These are phyloP conservation scores for Akanthomyces muscarius DNA, from an alignment of 2,329 filamentous ascomycete genomes.

Conservation along the genomic window DNA sequence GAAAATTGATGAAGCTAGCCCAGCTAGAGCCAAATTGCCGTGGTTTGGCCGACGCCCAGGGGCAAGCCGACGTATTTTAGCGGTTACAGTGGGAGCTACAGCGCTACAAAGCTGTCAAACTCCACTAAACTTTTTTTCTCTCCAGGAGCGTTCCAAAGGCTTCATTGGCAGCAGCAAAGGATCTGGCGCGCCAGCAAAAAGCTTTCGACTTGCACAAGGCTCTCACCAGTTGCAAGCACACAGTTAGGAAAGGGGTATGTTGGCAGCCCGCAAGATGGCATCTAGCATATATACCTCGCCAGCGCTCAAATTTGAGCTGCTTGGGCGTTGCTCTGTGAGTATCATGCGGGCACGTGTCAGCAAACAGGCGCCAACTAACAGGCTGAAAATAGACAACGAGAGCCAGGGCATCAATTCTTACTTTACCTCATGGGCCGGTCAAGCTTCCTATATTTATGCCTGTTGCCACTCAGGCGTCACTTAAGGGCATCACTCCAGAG, in stretches of 20 bases:
- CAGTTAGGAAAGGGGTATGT: conserved; percentile 24
- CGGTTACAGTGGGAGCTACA: not conserved
- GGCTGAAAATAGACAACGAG: conserved; percentile 69
- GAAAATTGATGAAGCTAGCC: conserved; percentile 15
- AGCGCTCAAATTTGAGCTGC: conserved; percentile 73
- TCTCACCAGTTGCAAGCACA: conserved; percentile 11
- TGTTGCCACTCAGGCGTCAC: conserved; percentile 90
- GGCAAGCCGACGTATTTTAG: not conserved
- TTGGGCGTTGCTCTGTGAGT: conserved; percentile 75
- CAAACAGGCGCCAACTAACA: conserved; percentile 5
- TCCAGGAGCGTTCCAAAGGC: not conserved
- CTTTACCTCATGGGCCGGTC: conserved; percentile 87
- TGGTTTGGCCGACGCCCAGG: conserved; percentile 16
- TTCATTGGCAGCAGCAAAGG: conserved; percentile 3
- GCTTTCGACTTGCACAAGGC: conserved; percentile 1
- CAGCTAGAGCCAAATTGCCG: conserved; percentile 15
- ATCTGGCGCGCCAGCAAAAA: conserved; percentile 2
- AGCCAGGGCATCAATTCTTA: conserved; percentile 82
- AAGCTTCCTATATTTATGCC: conserved; percentile 96
- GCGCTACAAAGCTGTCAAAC: not conserved
- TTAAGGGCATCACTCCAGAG: conserved; percentile 90
- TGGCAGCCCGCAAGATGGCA: conserved; percentile 42
- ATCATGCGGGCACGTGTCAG: not conserved
- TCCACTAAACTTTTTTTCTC: conserved; percentile 13
- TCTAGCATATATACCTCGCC: conserved; percentile 52